Evolutionary conservation across 2,329 filamentous ascomycete genomes (phyloP).

Genomic region (Chaetothyriales sp.): DNA sequence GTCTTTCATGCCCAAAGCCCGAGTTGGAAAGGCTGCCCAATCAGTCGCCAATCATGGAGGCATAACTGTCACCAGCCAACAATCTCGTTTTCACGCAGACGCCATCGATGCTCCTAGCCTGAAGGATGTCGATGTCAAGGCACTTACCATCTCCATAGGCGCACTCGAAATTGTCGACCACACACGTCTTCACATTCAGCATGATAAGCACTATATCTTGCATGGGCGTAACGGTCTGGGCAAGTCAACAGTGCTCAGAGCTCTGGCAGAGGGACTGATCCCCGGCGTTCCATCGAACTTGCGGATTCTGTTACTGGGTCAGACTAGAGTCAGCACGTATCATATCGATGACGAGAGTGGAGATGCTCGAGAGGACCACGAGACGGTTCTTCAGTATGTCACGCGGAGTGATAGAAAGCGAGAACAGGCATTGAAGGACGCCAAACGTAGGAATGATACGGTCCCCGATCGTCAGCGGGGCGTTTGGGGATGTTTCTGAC

Average conservation of each 20-base stretch:
- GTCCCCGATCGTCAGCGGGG: not conserved
- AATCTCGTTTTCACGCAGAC: conserved; percentile 15
- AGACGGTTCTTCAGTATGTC: conserved; percentile 53
- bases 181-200: conserved; percentile 58
- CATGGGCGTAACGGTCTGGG: conserved; percentile 70
- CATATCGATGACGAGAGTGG: no score
- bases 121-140: conserved; percentile 16
- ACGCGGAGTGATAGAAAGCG: conserved; percentile 38
- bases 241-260: conserved; percentile 64
- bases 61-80: conserved; percentile 17
- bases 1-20: conserved; percentile 1
- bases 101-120: conserved; percentile 12
- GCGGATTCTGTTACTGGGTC: conserved; percentile 55
- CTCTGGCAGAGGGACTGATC: conserved; percentile 64
- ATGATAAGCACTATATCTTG: conserved; percentile 61
- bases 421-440: conserved; percentile 45
- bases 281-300: conserved; percentile 58
- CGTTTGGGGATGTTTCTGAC: not conserved
- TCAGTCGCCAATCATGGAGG: conserved; percentile 1
- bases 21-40: not conserved
- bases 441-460: conserved; percentile 38
- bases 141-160: conserved; percentile 14
- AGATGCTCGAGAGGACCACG: conserved; percentile 19
- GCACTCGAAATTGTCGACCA: conserved; percentile 51
- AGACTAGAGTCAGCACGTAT: conserved; percentile 33